phyloP scores from a whole-genome alignment of 306 rosid species.

The Begonia masoniana region DNA sequence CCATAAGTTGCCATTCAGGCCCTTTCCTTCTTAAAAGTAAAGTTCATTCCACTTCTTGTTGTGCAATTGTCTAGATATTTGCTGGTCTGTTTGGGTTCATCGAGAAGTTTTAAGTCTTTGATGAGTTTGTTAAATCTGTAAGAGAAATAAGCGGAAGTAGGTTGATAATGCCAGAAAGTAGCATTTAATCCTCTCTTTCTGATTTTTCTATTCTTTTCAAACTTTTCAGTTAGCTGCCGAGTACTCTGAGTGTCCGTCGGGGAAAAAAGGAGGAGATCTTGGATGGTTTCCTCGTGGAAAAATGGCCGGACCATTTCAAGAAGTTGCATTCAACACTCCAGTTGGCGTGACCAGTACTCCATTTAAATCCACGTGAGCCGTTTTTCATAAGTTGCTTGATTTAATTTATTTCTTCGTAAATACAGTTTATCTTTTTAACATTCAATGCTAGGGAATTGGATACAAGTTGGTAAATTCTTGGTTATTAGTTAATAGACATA shows the following conservation, averaged over 20 bases:
- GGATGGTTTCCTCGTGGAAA: constrained; percentile 99
- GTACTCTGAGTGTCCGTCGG: constrained; percentile 94
- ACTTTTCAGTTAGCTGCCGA: constrained; percentile 64
- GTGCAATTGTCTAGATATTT: too few species aligned
- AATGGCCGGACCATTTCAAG: constrained; percentile 99
- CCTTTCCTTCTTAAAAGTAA: too few species aligned
- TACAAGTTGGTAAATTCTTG: too few species aligned
- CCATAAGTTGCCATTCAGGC: too few species aligned
- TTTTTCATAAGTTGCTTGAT: background rate
- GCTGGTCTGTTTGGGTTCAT: too few species aligned
- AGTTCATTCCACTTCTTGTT: too few species aligned
- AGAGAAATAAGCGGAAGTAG: too few species aligned
- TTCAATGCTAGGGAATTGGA: too few species aligned
- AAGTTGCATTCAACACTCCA: constrained; percentile 72
- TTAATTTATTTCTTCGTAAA: constrained; percentile 5
- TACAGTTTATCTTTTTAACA: background rate
- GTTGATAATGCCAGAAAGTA: too few species aligned
- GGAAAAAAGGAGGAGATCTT: constrained; percentile 95
- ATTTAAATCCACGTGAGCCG: constrained; percentile 82
- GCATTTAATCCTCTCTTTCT: background rate
- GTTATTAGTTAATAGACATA: too few species aligned
- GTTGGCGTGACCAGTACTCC: constrained; percentile 83
- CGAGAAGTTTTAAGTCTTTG: too few species aligned
- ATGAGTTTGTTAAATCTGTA: too few species aligned
- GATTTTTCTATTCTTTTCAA: background rate